phyloP scores from a whole-genome alignment of 2,329 filamentous ascomycete genomes.

The Paecilomyces sp. region DNA sequence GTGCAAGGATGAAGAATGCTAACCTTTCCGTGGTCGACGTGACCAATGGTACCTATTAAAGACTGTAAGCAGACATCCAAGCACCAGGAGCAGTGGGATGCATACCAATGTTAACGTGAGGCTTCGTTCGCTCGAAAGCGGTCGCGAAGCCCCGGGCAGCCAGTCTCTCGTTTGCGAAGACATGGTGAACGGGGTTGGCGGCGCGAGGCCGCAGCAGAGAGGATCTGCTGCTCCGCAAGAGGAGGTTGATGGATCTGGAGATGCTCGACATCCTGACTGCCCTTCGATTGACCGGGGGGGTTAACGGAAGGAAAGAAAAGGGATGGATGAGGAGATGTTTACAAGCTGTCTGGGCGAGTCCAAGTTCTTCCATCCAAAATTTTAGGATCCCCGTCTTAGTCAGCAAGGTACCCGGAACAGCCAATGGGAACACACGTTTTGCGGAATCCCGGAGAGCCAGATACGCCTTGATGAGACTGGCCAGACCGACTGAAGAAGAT shows the following conservation, averaged over 20 bases:
- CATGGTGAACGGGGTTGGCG: slow-evolving; percentile 66
- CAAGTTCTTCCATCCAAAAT: slow-evolving; percentile 24
- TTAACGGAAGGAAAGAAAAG: slow-evolving; percentile 15
- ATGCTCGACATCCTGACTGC: slow-evolving; percentile 67
- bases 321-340: slow-evolving; percentile 17
- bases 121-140: slow-evolving; percentile 81
- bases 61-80: slow-evolving; percentile 1
- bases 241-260: slow-evolving; percentile 68
- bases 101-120: slow-evolving; percentile 95
- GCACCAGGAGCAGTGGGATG: slow-evolving; percentile 1
- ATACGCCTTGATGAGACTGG: neutral
- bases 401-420: slow-evolving; percentile 10
- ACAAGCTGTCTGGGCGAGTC: slow-evolving; percentile 9
- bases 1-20: slow-evolving; percentile 8
- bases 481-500: neutral
- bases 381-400: slow-evolving; percentile 30
- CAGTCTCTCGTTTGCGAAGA: slow-evolving; percentile 39
- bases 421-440: slow-evolving; percentile 26
- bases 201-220: slow-evolving; percentile 62
- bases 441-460: slow-evolving; percentile 14
- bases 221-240: slow-evolving; percentile 73
- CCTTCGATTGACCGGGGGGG: slow-evolving; percentile 20
- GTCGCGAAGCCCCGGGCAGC: slow-evolving; percentile 51
- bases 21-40: slow-evolving; percentile 99
- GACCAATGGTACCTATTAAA: slow-evolving; percentile 77